Base-by-base conservation (phyloP, 345 rosid species). In the Laguncularia racemosa region DNA sequence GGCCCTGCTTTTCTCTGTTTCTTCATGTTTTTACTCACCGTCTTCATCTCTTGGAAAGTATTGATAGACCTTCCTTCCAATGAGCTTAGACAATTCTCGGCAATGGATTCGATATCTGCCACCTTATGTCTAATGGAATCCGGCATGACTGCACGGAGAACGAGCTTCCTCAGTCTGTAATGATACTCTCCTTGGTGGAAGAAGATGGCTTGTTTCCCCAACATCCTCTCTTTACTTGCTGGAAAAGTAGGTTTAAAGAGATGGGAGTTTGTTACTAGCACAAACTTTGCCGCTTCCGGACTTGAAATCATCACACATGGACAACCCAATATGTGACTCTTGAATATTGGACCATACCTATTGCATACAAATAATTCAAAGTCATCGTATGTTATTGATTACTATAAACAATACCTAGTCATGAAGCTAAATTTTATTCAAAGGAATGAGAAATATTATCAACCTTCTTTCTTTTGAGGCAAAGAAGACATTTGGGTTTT, bases 161-260 rank as follows among this genome's bases (percentile, higher is more conserved):
- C 89, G 64, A 91, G 95, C 65, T 82, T 91, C 65, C 95, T 75
- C 55, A 91, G 59, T 65, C 81, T 81, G 64, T 68, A 13, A 53
- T 91, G 97, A 59, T 87, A 91, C 13, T 84, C 82, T 50, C 97
- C 97, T 61, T 83, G 93, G 69, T 79, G 88, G 63, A 91, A 91
- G 71, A 91, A 91, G 59, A 91, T 78, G 48, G 93, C 96, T 68
- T 85, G 82, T 62, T 75, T 81, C 16, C 97, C 97, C 0, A 91
- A 18, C 88, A 87, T 83, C 79, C 85, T 81, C 76, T 91, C 97
- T 71, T 91, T 91, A 55, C 93, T 87, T 3, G 86, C 89, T 0
- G 96, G 97, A 52, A 83, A 91, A 53, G 93, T 85, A 4, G 97
- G 97, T 68, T 91, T 87, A 74, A 91, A 91, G 50, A 91, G 85